Base-by-base conservation (phyloP, 805 yeast genomes). In the Hermanozyma aechmeae region DNA sequence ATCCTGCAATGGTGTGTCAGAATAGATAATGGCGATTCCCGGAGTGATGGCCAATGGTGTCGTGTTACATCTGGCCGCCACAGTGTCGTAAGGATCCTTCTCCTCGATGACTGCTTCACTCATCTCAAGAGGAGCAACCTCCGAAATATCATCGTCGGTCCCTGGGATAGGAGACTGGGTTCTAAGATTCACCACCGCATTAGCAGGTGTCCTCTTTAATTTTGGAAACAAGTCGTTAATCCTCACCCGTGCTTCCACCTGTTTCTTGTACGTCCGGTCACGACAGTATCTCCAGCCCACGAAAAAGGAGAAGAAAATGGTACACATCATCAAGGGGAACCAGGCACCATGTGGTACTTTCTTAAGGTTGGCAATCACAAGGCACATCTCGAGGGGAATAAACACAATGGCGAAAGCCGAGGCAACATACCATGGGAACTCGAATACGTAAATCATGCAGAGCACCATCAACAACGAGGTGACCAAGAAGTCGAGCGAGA, bases 291-390 rank as follows among this genome's bases (percentile, higher is more conserved):
- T 54, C 78, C 77, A 71, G 32, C 58, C 50, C 4, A 49, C 25
- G 23, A 72, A 53, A 32, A 65, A 62, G 0, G 33, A 22, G 34
- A 58, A 50, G 24, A 56, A 43, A 3, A 68, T n/a, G 2, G 46
- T 50, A 6, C 71, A 46, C 45, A 71, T 56, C 53, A 64, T 50
- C 18, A 73, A 46, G 1, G 79, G 73, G 41, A 73, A 71, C 80
- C 79, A 73, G 2, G 78, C 80, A 22, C 79, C 80, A 35, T 68
- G 70, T 0, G 68, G 63, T 3, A 73, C 62, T 45, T 73, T 73
- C 39, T 56, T 61, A 38, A 69, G 37, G 31, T 70, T 73, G 4
- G 77, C 61, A 29, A 61, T 48, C 12, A 73, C 56, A 40, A 71
- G 49, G 24, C 60, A 45, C 24, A 54, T 38, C 39, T 73, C 79